Conservation (phyloP, 2,329 filamentous ascomycete species). For the Epichloe sylvatica region DNA sequence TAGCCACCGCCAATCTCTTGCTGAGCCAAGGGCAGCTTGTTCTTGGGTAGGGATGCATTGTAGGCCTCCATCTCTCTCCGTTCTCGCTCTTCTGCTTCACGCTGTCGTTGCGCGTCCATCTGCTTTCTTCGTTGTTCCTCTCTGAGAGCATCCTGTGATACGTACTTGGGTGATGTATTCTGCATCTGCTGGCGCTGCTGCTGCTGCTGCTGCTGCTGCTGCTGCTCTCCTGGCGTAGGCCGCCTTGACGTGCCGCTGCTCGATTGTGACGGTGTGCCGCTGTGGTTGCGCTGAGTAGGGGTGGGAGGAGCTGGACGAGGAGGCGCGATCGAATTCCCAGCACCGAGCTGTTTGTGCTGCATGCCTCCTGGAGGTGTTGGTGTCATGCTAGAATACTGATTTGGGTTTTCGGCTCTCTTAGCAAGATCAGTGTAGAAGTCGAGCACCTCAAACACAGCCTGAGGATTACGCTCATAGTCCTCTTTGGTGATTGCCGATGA, state of each 20-base stretch:
- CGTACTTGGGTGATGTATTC: constrained; percentile 40
- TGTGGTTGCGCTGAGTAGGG: constrained; percentile 28
- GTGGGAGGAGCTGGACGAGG: constrained; percentile 47
- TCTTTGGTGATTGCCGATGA: constrained; percentile 96
- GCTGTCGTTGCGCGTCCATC: constrained; percentile 41
- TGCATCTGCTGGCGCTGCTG: constrained; percentile 46
- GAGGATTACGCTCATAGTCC: constrained; percentile 93
- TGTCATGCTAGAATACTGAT: constrained; percentile 52
- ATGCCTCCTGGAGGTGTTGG: constrained; percentile 47
- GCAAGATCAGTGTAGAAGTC: constrained; percentile 78
- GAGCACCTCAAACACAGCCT: constrained; percentile 67
- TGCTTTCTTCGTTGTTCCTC: constrained; percentile 51
- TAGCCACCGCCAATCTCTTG: constrained; percentile 77
- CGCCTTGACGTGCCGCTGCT: constrained; percentile 28
- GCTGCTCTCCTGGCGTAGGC: constrained; percentile 22
- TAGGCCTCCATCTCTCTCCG: constrained; percentile 73
- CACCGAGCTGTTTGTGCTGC: constrained; percentile 48
- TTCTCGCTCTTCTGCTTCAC: constrained; percentile 49
- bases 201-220: constrained; percentile 43
- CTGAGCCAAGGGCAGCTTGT: constrained; percentile 65
- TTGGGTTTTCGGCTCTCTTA: constrained; percentile 58
- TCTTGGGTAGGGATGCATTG: constrained; percentile 77
- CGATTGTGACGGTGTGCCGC: constrained; percentile 23
- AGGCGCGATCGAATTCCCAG: constrained; percentile 47
- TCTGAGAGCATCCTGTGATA: constrained; percentile 33